Evolutionary conservation across 768 basidiomycete species (phyloP).

Genomic region (Tylopilus sp.): DNA sequence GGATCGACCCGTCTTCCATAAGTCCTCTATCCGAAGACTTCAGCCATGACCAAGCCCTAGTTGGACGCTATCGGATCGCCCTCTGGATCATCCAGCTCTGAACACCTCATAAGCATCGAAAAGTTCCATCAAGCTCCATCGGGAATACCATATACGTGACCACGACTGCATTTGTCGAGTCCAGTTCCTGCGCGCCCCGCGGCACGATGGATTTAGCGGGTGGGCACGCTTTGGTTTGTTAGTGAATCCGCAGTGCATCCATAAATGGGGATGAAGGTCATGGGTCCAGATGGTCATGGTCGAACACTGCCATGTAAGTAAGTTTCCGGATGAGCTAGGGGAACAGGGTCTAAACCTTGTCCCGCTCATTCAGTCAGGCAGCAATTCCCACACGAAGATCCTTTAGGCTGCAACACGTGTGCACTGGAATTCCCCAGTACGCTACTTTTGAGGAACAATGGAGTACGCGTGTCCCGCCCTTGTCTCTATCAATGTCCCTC

Average conservation of each 20-base stretch:
- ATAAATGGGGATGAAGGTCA: not conserved
- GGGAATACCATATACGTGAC: not conserved
- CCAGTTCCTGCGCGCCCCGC: not conserved
- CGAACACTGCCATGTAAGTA: not conserved
- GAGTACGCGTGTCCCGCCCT: too few species aligned
- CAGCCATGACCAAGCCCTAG: not conserved
- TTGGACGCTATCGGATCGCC: not conserved
- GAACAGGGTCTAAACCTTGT: not conserved
- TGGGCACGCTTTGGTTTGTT: not conserved
- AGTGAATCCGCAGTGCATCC: not conserved
- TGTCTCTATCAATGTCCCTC: too few species aligned
- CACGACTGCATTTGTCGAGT: not conserved
- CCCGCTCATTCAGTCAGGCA: not conserved
- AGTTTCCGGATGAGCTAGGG: not conserved
- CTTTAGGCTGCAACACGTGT: not conserved
- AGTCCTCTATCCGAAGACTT: not conserved
- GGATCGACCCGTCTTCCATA: not conserved
- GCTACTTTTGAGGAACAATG: not conserved
- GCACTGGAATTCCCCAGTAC: too few species aligned
- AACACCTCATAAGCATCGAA: too few species aligned
- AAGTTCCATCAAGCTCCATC: too few species aligned
- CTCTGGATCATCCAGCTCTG: too few species aligned
- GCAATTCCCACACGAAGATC: not conserved
- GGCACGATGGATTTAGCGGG: not conserved
- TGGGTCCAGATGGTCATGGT: not conserved